Evolutionary conservation across 768 basidiomycete species (phyloP).

Genomic region (Cystobasidium onofrii): DNA sequence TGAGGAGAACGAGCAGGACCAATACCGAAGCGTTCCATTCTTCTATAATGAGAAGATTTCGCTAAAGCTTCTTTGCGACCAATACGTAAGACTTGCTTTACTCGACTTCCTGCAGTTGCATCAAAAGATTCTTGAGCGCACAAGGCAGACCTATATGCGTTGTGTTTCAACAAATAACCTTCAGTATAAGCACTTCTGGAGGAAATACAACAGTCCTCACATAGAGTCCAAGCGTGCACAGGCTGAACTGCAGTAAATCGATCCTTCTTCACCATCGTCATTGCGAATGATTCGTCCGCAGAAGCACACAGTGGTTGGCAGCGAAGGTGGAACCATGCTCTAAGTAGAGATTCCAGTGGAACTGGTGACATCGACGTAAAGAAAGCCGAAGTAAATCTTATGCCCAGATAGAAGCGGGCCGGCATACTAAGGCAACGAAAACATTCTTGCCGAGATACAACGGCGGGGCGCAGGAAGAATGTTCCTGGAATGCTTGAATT

Average conservation of each 20-base stretch:
- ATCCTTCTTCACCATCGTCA: conserved; percentile 7
- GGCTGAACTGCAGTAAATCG: conserved; percentile 28
- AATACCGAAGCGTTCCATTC: conserved; percentile 3
- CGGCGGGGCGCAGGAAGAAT: background rate
- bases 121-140: conserved; percentile 18
- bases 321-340: background rate
- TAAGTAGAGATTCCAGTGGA: too few species aligned
- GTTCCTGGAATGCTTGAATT: background rate
- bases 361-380: too few species aligned
- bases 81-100: conserved; percentile 26
- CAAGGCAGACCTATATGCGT: conserved; percentile 19
- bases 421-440: background rate
- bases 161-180: background rate
- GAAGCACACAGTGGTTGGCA: conserved; percentile 6
- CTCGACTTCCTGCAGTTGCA: background rate
- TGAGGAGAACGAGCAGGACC: background rate
- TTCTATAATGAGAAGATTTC: conserved; percentile 13
- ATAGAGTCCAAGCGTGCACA: conserved; percentile 27
- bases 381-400: too few species aligned
- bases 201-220: background rate
- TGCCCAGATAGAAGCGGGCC: background rate
- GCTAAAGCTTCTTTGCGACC: conserved; percentile 15
- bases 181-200: background rate
- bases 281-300: background rate
- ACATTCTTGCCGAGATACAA: background rate